phyloP scores from a whole-genome alignment of 2,329 filamentous ascomycete genomes.

The Xylariaceae sp. region DNA sequence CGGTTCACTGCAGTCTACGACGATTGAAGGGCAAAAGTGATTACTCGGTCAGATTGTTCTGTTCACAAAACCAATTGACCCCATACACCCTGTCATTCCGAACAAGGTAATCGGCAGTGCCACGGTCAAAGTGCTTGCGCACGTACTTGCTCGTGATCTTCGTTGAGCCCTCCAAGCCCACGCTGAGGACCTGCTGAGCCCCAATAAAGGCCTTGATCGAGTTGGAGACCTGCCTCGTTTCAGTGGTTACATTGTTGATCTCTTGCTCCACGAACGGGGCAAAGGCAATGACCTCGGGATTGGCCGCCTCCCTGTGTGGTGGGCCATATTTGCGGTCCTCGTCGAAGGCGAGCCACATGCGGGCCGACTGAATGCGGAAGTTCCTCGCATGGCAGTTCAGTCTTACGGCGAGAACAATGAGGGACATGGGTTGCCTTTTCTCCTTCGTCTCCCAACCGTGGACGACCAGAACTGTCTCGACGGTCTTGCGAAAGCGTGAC shows the following conservation, averaged over 20 bases:
- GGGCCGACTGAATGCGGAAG: not conserved
- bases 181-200: not conserved
- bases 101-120: not conserved
- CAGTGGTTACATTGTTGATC: not conserved
- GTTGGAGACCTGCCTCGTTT: not conserved
- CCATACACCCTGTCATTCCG: not conserved
- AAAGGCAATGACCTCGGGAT: not conserved
- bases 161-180: not conserved
- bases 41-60: not conserved
- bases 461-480: not conserved
- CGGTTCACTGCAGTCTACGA: not conserved
- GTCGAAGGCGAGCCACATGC: not conserved
- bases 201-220: not conserved
- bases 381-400: not conserved
- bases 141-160: not conserved
- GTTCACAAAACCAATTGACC: not conserved
- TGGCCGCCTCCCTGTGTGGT: not conserved
- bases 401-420: not conserved
- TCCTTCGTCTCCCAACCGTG: not conserved
- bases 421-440: not conserved
- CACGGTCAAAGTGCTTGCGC: not conserved
- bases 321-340: not conserved
- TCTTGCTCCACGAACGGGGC: not conserved
- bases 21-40: not conserved
- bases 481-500: not conserved